Base-by-base conservation (phyloP, 1,139 yeast genomes). In the Saccharomyces hybrid region DNA sequence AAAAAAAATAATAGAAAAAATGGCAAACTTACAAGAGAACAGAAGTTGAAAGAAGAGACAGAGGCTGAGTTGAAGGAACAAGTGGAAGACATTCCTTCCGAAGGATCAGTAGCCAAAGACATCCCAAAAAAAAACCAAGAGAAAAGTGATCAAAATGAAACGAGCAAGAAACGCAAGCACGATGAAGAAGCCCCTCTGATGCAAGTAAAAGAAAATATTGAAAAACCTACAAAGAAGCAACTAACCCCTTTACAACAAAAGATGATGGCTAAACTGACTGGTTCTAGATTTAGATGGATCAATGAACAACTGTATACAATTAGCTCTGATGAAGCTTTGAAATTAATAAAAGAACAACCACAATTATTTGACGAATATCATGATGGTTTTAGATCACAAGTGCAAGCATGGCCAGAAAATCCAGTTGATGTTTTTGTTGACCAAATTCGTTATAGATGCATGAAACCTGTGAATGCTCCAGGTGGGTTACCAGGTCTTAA, bases 251-350 rank as follows among this genome's bases (percentile, higher is more conserved):
- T 95, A 60, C 99, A 95, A 70, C 89, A 87, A 64, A 95, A 93
- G 68, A 93, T 93, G 98, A 82, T 89, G 84, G 90, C 88, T 51
- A 93, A 93, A 70, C 78, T 93, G 49, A 83, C 96, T 1, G 99
- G 99, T 0, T 90, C 98, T 0, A 76, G 99, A 63, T 93, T 93
- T 73, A 79, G 99, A 70, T 93, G 98, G 98, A 95, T 93, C 67
- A 93, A 93, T 69, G 99, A 93, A 70, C 96, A 91, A 67, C 75
- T 93, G 28, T 93, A 93, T 67, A 93, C 98, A 0, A 86, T 84
- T 28, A 73, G 84, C 1, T 90, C 98, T 0, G 83, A 80, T 13
- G 82, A 82, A 31, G 99, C 99, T 0, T 74, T 89, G 42, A 75
- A 78, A 48, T 74, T 95, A 60, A 82, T 95, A 52, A 73, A 80